Conservation (phyloP, 2,329 filamentous ascomycete species). For the Alternaria alternata region DNA sequence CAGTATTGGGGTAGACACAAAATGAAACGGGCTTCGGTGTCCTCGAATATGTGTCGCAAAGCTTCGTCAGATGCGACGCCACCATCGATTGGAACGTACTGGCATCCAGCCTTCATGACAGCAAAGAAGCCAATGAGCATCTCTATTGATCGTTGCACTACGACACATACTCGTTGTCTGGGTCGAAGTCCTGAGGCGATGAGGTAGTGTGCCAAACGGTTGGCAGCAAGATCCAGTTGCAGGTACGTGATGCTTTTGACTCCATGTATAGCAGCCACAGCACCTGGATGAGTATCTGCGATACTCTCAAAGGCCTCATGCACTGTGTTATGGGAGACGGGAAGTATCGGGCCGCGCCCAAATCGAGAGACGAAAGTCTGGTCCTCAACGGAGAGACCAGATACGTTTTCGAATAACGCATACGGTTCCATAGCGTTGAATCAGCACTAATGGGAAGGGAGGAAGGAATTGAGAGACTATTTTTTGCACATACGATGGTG, state of each 20-base stretch:
- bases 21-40: conserved; percentile 57
- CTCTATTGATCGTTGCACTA: conserved; percentile 64
- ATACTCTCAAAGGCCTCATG: conserved; percentile 15
- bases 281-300: conserved; percentile 4
- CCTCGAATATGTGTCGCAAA: conserved; percentile 59
- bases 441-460: neutral
- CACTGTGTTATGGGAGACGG: neutral
- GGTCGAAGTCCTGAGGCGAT: conserved; percentile 37
- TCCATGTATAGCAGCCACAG: conserved; percentile 8
- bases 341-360: conserved; percentile 5
- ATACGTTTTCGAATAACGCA: neutral
- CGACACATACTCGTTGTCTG: conserved; percentile 61
- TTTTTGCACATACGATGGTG: neutral
- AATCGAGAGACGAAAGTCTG: conserved; percentile 7
- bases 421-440: conserved; percentile 1
- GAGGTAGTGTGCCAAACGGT: conserved; percentile 44
- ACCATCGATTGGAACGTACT: conserved; percentile 68
- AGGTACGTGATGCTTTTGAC: conserved; percentile 36
- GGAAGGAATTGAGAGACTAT: neutral
- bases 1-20: conserved; percentile 56
- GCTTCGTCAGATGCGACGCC: conserved; percentile 49
- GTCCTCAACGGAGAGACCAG: conserved; percentile 3
- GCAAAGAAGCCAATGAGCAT: conserved; percentile 67
- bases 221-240: conserved; percentile 41
- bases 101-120: conserved; percentile 64